Conservation (phyloP, 345 rosid species). For the Passiflora organensis region DNA sequence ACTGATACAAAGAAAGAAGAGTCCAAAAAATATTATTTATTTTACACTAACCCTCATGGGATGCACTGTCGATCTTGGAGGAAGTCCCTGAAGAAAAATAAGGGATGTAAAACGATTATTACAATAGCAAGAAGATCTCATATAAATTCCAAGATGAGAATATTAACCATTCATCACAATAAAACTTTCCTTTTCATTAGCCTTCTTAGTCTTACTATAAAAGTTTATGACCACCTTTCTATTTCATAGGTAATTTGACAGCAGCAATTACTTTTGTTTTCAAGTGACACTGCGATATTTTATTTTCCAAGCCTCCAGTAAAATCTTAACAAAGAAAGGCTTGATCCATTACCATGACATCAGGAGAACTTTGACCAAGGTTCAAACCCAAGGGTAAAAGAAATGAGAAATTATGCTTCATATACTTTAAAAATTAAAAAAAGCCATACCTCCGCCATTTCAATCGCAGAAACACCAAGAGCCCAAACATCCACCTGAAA, state of each 20-base stretch:
- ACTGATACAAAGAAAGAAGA: not conserved
- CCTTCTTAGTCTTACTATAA: not conserved
- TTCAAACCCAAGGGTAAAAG: no score
- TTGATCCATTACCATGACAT: no score
- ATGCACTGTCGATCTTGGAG: conserved; percentile 97
- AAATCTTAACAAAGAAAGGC: no score
- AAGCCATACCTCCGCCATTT: conserved; percentile 93
- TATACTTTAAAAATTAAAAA: no score
- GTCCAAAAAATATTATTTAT: not conserved
- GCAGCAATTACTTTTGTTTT: no score
- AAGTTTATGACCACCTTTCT: not conserved
- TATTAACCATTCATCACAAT: not conserved
- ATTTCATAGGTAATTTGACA: no score
- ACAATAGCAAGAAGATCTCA: not conserved
- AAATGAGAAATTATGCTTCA: no score
- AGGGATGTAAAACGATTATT: not conserved
- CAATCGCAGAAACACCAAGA: conserved; percentile 98
- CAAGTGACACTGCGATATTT: no score
- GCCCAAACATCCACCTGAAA: conserved; percentile 99
- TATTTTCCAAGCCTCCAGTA: no score
- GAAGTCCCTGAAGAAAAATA: conserved; percentile 67
- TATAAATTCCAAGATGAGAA: not conserved
- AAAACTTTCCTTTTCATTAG: not conserved
- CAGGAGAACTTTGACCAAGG: no score
- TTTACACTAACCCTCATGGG: conserved; percentile 93